Percentiles rank a stretch among this genome's conserved stretches.
phyloP scores from a whole-genome alignment of 768 basidiomycete species.

The Tylopilus sp. region DNA sequence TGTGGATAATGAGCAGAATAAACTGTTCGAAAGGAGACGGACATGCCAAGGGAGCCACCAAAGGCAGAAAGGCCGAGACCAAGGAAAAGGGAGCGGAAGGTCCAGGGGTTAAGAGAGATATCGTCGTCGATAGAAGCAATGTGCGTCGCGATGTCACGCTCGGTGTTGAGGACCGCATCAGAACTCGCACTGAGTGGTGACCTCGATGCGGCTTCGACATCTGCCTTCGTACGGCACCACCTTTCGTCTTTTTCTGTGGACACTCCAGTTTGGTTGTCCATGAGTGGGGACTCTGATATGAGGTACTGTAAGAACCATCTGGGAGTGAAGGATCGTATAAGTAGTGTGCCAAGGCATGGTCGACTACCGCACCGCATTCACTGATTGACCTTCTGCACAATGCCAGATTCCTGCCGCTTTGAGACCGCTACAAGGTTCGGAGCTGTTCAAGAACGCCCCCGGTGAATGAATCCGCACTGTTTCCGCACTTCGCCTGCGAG shows the following conservation, averaged over 20 bases:
- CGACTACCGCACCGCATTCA: too few species aligned
- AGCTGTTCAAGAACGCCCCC: too few species aligned
- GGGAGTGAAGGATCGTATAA: too few species aligned
- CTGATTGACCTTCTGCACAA: too few species aligned
- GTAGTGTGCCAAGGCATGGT: too few species aligned
- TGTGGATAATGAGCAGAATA: background rate
- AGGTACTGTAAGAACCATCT: too few species aligned
- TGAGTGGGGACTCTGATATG: too few species aligned
- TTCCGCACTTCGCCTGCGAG: too few species aligned
- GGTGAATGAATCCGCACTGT: too few species aligned
- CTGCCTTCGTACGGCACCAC: background rate
- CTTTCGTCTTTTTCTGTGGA: background rate
- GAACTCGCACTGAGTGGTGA: background rate
- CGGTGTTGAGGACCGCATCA: background rate
- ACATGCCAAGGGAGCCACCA: conserved; percentile 46
- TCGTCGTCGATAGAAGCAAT: background rate
- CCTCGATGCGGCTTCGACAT: background rate
- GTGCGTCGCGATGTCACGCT: conserved; percentile 1
- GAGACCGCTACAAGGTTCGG: too few species aligned
- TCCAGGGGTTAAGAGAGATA: conserved; percentile 15
- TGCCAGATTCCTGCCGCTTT: too few species aligned
- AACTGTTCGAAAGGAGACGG: background rate
- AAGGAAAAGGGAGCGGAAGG: conserved; percentile 41
- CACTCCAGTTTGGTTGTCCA: background rate
- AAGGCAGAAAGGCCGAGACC: conserved; percentile 52